These are phyloP conservation scores for Spatholobus suberectus DNA, from an alignment of 306 rosid species.

Conservation along the genomic window DNA sequence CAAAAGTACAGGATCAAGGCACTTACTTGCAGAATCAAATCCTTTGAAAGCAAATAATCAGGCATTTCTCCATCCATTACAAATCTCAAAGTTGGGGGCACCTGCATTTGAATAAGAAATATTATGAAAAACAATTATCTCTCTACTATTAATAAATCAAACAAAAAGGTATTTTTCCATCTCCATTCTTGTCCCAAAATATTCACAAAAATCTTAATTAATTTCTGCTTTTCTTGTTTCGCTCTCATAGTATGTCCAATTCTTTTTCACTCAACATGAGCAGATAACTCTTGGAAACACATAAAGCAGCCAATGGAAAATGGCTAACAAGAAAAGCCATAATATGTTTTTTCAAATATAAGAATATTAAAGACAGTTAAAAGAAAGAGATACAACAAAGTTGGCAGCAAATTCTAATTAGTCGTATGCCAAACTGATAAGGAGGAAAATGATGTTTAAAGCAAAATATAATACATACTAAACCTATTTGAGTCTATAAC, in stretches of 20 bases:
- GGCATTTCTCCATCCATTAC: slow-evolving; percentile 98
- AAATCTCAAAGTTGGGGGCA: slow-evolving; percentile 89
- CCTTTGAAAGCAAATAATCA: slow-evolving; percentile 87
- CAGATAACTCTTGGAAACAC: not conserved
- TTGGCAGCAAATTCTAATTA: not conserved
- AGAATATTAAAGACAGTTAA: not conserved
- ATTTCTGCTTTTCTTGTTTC: not conserved
- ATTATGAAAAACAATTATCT: not conserved
- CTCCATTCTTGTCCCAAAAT: not conserved
- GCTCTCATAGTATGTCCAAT: not conserved
- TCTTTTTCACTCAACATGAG: not conserved
- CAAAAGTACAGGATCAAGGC: slow-evolving; percentile 24
- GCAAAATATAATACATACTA: not conserved
- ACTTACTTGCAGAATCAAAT: slow-evolving; percentile 88
- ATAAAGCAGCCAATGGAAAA: slow-evolving; percentile 6
- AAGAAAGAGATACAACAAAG: not conserved
- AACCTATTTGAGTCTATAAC: not conserved
- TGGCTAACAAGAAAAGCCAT: not conserved
- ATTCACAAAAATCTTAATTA: not conserved
- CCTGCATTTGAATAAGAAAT: slow-evolving; percentile 55
- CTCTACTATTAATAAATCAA: not conserved
- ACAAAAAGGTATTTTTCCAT: slow-evolving; percentile 25
- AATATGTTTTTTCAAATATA: not conserved
- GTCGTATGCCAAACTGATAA: not conserved
- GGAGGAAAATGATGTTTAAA: not conserved